Conservation (phyloP, 2,329 filamentous ascomycete genomes). For the Xylaria sp. region DNA sequence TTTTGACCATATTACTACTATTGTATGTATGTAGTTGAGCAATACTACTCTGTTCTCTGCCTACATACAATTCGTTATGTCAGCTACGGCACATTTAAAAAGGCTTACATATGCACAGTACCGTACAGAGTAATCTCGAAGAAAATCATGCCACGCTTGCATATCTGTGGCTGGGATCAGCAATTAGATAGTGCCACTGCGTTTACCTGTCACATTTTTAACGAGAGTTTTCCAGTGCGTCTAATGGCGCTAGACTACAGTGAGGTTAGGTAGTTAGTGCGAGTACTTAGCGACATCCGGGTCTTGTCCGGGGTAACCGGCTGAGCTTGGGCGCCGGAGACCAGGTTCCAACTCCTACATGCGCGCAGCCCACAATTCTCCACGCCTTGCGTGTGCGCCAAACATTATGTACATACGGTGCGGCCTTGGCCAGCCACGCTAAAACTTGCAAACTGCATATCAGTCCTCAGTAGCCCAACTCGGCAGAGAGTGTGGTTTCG, state of each 20-base stretch:
- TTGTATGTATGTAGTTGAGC: too few relatives aligned
- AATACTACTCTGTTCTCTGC: too few relatives aligned
- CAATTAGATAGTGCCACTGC: neutral
- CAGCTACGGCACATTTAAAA: too few relatives aligned
- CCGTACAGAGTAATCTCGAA: neutral
- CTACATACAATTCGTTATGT: too few relatives aligned
- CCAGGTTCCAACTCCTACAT: constrained; percentile 11
- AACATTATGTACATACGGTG: neutral
- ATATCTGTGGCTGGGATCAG: constrained; percentile 8
- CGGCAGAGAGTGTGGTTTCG: neutral
- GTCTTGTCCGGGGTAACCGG: constrained; percentile 1
- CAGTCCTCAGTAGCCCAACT: too few relatives aligned
- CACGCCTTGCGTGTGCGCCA: too few relatives aligned
- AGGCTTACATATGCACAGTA: neutral
- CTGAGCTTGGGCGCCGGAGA: neutral
- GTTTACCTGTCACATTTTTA: constrained; percentile 4
- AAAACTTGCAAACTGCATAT: too few relatives aligned
- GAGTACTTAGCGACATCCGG: constrained; percentile 14
- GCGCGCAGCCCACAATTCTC: neutral
- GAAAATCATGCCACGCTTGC: constrained; percentile 17
- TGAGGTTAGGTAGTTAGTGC: neutral
- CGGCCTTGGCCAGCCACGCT: too few relatives aligned
- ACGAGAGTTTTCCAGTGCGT: neutral
- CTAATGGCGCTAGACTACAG: neutral
- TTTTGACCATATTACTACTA: too few relatives aligned